Evolutionary conservation across 2,329 filamentous ascomycete species (phyloP).

Genomic region (Aspergillus sp.): DNA sequence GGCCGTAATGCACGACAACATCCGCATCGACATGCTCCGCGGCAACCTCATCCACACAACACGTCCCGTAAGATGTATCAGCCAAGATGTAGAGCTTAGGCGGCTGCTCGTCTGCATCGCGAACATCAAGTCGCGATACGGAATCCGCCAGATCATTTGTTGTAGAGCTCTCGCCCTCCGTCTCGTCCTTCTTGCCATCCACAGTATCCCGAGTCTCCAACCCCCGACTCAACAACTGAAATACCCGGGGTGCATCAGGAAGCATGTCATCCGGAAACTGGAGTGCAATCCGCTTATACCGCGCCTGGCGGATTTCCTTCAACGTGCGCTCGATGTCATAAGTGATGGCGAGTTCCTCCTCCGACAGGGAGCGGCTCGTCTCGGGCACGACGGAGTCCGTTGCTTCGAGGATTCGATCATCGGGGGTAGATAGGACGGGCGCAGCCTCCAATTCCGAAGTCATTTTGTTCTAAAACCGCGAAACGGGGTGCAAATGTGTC

Average conservation of each 20-base stretch:
- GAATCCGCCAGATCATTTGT: slow-evolving; percentile 24
- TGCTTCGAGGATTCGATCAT: slow-evolving; percentile 60
- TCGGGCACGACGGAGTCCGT: slow-evolving; percentile 44
- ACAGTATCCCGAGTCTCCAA: slow-evolving; percentile 37
- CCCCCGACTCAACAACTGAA: slow-evolving; percentile 61
- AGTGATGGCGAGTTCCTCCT: slow-evolving; percentile 70
- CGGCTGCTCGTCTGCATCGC: slow-evolving; percentile 24
- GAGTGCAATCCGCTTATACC: slow-evolving; percentile 77
- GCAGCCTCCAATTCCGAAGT: slow-evolving; percentile 42
- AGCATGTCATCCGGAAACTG: slow-evolving; percentile 97
- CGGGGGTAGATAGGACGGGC: slow-evolving; percentile 63
- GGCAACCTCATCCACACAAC: slow-evolving; percentile 95
- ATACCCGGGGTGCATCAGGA: slow-evolving; percentile 77
- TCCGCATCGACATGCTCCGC: slow-evolving; percentile 91
- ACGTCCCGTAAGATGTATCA: slow-evolving; percentile 95
- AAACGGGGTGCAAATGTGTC: background rate
- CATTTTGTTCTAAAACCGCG: slow-evolving; percentile 20
- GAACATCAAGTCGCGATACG: slow-evolving; percentile 27
- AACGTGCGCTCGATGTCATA: slow-evolving; percentile 87
- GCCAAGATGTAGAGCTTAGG: slow-evolving; percentile 75
- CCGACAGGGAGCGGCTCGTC: slow-evolving; percentile 44
- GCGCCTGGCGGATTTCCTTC: slow-evolving; percentile 67
- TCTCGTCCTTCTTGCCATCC: slow-evolving; percentile 16
- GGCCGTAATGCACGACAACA: slow-evolving; percentile 89
- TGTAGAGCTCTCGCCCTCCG: background rate